Conservation (phyloP, 345 rosid genomes). For the Pugionium cornutum region DNA sequence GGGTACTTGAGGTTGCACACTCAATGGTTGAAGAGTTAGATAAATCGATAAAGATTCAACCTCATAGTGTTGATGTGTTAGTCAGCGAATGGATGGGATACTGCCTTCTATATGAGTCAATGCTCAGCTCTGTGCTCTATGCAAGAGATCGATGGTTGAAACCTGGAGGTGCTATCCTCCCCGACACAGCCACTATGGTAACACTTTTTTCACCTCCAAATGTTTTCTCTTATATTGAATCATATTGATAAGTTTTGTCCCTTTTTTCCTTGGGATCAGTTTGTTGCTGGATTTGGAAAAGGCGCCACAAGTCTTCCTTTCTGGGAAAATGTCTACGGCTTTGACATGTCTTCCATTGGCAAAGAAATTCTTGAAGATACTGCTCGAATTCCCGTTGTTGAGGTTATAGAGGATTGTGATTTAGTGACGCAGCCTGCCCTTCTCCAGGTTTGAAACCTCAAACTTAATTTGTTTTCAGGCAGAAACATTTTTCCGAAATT, state of each 20-base stretch:
- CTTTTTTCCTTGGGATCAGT: constrained; percentile 43
- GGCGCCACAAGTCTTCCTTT: constrained; percentile 87
- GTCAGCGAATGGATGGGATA: constrained; percentile 99
- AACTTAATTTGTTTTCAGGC: not conserved
- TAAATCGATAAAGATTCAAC: constrained; percentile 57
- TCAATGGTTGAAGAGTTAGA: constrained; percentile 87
- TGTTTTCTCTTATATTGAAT: not conserved
- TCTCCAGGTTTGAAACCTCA: constrained; percentile 53
- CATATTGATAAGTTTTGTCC: constrained; percentile 18
- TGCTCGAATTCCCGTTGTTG: constrained; percentile 67
- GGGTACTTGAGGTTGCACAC: constrained; percentile 75
- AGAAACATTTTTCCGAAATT: not conserved
- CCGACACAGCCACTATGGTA: constrained; percentile 93
- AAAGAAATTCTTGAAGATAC: constrained; percentile 74
- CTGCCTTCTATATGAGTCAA: constrained; percentile 88
- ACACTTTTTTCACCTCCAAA: not conserved
- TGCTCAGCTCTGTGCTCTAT: constrained; percentile 88
- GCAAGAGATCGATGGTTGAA: constrained; percentile 97
- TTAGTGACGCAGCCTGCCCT: constrained; percentile 62
- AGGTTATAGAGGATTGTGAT: constrained; percentile 59
- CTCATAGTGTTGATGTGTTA: constrained; percentile 70
- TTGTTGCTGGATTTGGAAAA: constrained; percentile 89
- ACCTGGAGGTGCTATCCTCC: constrained; percentile 98
- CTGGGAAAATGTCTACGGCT: constrained; percentile 92
- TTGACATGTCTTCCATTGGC: constrained; percentile 85